A percentile compares a stretch with the other conserved stretches of the same genome.
Conservation (phyloP, 495 filamentous ascomycete species). For the Chaetomium fimeti region DNA sequence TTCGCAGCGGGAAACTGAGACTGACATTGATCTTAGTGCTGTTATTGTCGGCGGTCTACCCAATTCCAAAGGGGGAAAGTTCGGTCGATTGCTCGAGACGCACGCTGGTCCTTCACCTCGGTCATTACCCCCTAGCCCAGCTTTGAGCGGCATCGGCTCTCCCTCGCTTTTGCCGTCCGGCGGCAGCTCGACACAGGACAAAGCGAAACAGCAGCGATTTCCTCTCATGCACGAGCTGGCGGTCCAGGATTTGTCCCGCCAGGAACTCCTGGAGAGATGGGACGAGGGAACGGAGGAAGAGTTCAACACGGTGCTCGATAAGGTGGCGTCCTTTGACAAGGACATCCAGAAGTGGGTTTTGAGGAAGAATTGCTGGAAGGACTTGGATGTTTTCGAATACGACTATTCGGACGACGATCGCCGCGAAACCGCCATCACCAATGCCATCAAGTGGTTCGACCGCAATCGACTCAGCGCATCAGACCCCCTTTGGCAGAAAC, state of each 20-base stretch:
- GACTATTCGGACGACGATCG: slow-evolving; percentile 64
- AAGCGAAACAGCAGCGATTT: slow-evolving; percentile 54
- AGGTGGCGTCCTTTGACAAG: slow-evolving; percentile 56
- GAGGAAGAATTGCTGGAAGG: slow-evolving; percentile 70
- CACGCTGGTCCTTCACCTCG: slow-evolving; percentile 48
- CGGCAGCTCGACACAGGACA: slow-evolving; percentile 53
- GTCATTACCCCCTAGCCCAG: slow-evolving; percentile 65
- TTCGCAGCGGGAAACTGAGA: slow-evolving; percentile 16
- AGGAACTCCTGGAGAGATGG: slow-evolving; percentile 56
- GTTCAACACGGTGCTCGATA: slow-evolving; percentile 54
- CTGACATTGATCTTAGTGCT: slow-evolving; percentile 35
- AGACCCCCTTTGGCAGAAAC: slow-evolving; percentile 76
- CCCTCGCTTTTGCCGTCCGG: slow-evolving; percentile 54
- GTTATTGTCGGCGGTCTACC: slow-evolving; percentile 37
- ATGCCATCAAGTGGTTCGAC: slow-evolving; percentile 79
- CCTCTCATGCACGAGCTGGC: slow-evolving; percentile 76
- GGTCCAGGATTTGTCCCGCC: slow-evolving; percentile 56
- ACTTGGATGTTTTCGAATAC: slow-evolving; percentile 80
- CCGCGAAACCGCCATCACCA: slow-evolving; percentile 76
- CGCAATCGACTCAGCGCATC: slow-evolving; percentile 67
- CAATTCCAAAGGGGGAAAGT: slow-evolving; percentile 33
- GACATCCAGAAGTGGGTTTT: slow-evolving; percentile 64
- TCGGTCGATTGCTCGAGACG: slow-evolving; percentile 43
- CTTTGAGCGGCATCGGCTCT: slow-evolving; percentile 51
- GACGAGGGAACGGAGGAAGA: slow-evolving; percentile 58